Percentiles rank a stretch among this genome's conserved stretches.
phyloP scores from a whole-genome alignment of 768 basidiomycete genomes.

The Xerocomus brunneocitrinus region DNA sequence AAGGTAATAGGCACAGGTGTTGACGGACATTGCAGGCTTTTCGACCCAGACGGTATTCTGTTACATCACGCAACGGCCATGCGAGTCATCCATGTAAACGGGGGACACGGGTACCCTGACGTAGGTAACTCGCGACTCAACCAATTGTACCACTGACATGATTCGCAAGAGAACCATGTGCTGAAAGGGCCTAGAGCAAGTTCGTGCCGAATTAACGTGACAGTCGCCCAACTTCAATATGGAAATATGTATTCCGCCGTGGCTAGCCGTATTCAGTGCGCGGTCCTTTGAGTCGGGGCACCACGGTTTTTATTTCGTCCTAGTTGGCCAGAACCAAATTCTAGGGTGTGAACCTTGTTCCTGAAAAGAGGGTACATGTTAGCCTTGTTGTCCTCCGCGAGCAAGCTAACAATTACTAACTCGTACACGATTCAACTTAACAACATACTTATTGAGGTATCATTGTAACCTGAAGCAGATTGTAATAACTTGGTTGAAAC shows the following conservation, averaged over 20 bases:
- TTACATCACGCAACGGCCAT: not conserved
- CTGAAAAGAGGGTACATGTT: not conserved
- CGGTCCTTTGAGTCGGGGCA: not conserved
- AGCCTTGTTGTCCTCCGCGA: not conserved
- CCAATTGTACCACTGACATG: not conserved
- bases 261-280: not conserved
- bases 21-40: not conserved
- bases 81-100: not conserved
- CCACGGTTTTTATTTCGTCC: not conserved
- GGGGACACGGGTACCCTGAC: not conserved
- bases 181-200: not conserved
- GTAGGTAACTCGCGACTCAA: not conserved
- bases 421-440: not conserved
- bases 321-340: not conserved
- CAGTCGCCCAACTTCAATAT: not conserved
- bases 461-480: not conserved
- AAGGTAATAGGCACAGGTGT: slow-evolving; percentile 1
- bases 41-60: not conserved
- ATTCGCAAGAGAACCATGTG: not conserved
- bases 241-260: not conserved
- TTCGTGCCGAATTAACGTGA: not conserved
- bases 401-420: not conserved
- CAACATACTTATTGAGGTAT: no score
- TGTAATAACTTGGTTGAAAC: not conserved
- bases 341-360: not conserved